Evolutionary conservation across 2,329 filamentous ascomycete species (phyloP), one percentile per base, ranked within the genome.

Genomic region (Epichloe sp.): DNA sequence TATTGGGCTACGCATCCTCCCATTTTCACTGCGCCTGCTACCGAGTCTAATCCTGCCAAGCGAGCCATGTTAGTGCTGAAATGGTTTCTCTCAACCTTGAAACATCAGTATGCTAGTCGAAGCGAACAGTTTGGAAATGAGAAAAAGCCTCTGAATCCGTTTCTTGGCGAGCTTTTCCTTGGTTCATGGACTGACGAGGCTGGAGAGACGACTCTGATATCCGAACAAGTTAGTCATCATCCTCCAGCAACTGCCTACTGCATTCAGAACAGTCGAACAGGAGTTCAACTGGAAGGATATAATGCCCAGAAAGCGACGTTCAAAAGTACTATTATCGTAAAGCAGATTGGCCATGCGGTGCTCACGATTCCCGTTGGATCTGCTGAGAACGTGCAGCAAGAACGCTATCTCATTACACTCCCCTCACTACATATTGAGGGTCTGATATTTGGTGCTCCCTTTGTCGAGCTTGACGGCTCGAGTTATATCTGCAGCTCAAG

Each of bases 71-170:
- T 91, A 36, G 91, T 97, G n/a, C 73, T 96, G 60, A 94, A 91
- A 69, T 97, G 91, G 91, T 97, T 96, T 71, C 71, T 97, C 51
- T 90, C 83, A 62, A 95, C 90, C 3, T 75, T 97, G 49, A 95
- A 93, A 72, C 88, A 94, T 68, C 88, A 95, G 65, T 82, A 83
- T 61, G 79, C 79, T 52, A 80, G 75, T 62, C 76, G 78, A 53
- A 94, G 87, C 64, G 90, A 96, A 59, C 73, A 82, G 60, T 82
- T 77, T 56, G 89, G 88, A 47, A 93, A 88, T 63, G 91, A 96
- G 75, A 97, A 97, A 81, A 98, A 97, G 75, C 91, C 91, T 2
- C 72, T 98, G 53, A 97, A 98, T 64, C 93, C 93, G 0, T 97
- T 98, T 71, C 71, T 98, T 37, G 91, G 91, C 52, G 91, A 98